Evolutionary conservation across 495 filamentous ascomycete species (phyloP).

Genomic region (Aspergillus asperescens): DNA sequence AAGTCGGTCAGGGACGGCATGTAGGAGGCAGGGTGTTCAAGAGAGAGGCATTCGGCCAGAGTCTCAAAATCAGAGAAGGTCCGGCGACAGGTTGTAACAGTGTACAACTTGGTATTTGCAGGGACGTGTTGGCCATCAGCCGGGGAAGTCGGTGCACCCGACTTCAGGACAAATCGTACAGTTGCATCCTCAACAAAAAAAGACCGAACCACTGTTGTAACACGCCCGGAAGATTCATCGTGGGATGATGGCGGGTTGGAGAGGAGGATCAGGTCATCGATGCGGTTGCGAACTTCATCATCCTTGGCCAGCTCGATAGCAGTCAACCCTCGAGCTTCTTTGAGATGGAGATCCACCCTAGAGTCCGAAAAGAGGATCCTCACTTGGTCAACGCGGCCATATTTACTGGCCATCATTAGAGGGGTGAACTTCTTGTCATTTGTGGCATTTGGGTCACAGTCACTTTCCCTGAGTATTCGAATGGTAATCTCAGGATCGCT

Average conservation of each 20-base stretch:
- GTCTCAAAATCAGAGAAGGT: conserved; percentile 89
- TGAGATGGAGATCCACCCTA: conserved; percentile 76
- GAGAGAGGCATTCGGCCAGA: conserved; percentile 75
- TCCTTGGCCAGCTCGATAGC: conserved; percentile 97
- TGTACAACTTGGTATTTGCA: conserved; percentile 62
- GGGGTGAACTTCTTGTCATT: conserved; percentile 96
- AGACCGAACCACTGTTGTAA: conserved; percentile 90
- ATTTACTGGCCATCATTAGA: conserved; percentile 99
- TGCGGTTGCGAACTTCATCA: conserved; percentile 91
- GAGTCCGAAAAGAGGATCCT: conserved; percentile 80
- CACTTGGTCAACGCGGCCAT: conserved; percentile 89
- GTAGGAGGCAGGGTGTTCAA: conserved; percentile 95
- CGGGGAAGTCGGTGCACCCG: conserved; percentile 55
- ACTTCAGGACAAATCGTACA: conserved; percentile 89
- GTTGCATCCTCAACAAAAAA: conserved; percentile 98
- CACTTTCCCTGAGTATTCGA: conserved; percentile 72
- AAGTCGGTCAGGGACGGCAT: conserved; percentile 74
- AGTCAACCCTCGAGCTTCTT: conserved; percentile 83
- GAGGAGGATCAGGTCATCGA: conserved; percentile 88
- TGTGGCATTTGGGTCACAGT: conserved; percentile 88
- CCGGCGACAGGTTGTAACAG: conserved; percentile 90
- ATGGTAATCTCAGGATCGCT: conserved; percentile 74
- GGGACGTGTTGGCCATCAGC: conserved; percentile 33
- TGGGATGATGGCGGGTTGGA: conserved; percentile 50
- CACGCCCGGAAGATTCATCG: conserved; percentile 63